Evolutionary conservation across 2,329 filamentous ascomycete species (phyloP), one percentile per base, ranked within the genome.

Genomic region (Botryotinia convoluta): DNA sequence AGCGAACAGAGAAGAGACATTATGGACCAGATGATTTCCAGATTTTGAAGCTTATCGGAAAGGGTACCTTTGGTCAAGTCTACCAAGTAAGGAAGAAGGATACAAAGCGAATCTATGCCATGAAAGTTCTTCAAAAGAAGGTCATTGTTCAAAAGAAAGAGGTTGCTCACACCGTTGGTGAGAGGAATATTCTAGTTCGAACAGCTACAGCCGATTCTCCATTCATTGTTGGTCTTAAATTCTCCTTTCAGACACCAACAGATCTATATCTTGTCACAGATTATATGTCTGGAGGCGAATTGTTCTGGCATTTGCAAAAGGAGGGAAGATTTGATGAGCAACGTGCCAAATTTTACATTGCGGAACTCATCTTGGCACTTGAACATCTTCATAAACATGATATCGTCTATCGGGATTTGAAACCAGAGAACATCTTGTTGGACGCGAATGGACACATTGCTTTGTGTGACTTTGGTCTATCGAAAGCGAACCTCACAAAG

Each of bases 101-200:
- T 82, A 98, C 95, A 0, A 90, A 91, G 79, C 91, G 96, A 62
- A 98, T 99, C 75, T 99, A 99, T 80, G 96, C 96, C 75, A 99
- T 99, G 96, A 99, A 99, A 83, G 95, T 99, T 2, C 86, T 99
- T 45, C 98, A 96, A 69, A 99, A 99, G 87, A 99, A 99, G 86
- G 96, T 99, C 71, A 99, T 99, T 80, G 96, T 99, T 39, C 96
- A 99, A 84, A 99, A 99, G 89, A 99, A 99, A 84, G 96, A 99
- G 83, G 94, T 99, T 68, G 94, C 95, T 26, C 96, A 99, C 82
- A 99, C 96, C 0, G 91, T 99, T 54, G 96, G 96, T 77, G 96
- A 99, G 84, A 90, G 96, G 74, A 99, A 99, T 81, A 99, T 99
- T 77, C 87, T 99, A 65, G 96, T 99, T 59, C 92, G 96, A 77